Percentiles rank a stretch among this genome's conserved stretches.
phyloP scores from a whole-genome alignment of 2,329 filamentous ascomycete genomes.

The Corniculantispora saksenae region DNA sequence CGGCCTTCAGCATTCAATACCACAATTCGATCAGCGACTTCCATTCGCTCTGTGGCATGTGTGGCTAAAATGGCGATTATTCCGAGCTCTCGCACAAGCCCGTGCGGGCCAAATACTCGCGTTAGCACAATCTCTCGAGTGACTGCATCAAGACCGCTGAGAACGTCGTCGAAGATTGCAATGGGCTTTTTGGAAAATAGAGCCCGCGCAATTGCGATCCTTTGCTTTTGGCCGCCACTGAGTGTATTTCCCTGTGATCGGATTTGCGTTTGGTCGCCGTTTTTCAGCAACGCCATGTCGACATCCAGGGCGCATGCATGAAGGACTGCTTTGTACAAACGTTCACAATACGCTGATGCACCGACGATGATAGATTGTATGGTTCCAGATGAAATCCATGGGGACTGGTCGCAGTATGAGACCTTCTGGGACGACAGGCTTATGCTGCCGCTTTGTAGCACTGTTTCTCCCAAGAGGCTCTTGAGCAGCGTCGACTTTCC shows the following conservation, averaged over 20 bases:
- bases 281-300: slow-evolving; percentile 29
- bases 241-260: slow-evolving; percentile 35
- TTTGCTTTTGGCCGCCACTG: slow-evolving; percentile 37
- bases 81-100: slow-evolving; percentile 35
- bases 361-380: slow-evolving; percentile 38
- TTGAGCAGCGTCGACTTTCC: slow-evolving; percentile 36
- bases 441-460: slow-evolving; percentile 25
- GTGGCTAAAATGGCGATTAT: slow-evolving; percentile 36
- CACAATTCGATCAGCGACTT: slow-evolving; percentile 46
- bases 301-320: slow-evolving; percentile 35
- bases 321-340: slow-evolving; percentile 34
- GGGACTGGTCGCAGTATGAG: slow-evolving; percentile 33
- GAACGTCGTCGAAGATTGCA: slow-evolving; percentile 41
- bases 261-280: slow-evolving; percentile 30
- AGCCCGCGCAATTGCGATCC: slow-evolving; percentile 36
- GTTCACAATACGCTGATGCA: slow-evolving; percentile 30
- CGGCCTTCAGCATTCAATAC: slow-evolving; percentile 41
- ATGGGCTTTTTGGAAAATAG: slow-evolving; percentile 35
- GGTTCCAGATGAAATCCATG: slow-evolving; percentile 36
- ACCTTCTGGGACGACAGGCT: slow-evolving; percentile 27
- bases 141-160: slow-evolving; percentile 42
- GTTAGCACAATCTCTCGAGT: slow-evolving; percentile 44
- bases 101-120: slow-evolving; percentile 37
- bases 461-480: slow-evolving; percentile 33
- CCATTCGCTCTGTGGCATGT: slow-evolving; percentile 36